phyloP scores from a whole-genome alignment of 495 filamentous ascomycete species.

The Penicillium salamii region DNA sequence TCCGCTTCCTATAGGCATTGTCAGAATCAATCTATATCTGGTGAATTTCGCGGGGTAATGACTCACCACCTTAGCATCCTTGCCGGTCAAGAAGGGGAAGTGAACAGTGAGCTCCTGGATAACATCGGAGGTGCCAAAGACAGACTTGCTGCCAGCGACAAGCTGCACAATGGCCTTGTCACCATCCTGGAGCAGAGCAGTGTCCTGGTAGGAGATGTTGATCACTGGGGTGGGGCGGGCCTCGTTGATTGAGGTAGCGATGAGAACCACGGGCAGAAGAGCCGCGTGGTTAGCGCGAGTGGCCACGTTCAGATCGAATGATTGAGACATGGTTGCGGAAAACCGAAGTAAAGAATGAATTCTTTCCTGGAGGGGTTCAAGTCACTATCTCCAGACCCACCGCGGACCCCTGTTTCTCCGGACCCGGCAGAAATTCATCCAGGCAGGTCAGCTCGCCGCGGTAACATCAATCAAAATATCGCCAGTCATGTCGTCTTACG shows the following conservation, averaged over 20 bases:
- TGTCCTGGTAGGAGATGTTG: conserved; percentile 46
- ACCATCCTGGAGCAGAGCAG: conserved; percentile 38
- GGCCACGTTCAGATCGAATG: conserved; percentile 54
- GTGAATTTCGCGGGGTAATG: neutral
- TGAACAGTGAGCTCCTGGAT: conserved; percentile 37
- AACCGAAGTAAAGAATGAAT: conserved; percentile 2
- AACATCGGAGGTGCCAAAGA: conserved; percentile 34
- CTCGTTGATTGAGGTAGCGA: conserved; percentile 50
- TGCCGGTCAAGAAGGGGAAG: conserved; percentile 45
- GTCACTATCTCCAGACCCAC: conserved; percentile 16
- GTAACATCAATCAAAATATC: conserved; percentile 13
- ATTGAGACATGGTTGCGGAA: conserved; percentile 30
- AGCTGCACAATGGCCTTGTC: conserved; percentile 46
- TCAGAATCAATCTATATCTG: neutral
- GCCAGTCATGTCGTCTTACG: conserved; percentile 40
- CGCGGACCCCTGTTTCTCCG: conserved; percentile 38
- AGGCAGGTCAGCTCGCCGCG: conserved; percentile 2
- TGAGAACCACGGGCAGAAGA: conserved; percentile 46
- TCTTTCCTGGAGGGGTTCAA: conserved; percentile 24
- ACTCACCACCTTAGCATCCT: conserved; percentile 43
- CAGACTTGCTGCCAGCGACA: conserved; percentile 25
- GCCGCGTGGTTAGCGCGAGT: conserved; percentile 58
- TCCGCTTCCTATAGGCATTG: conserved; percentile 43
- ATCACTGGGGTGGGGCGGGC: conserved; percentile 42
- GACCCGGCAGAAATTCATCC: conserved; percentile 34